Base-by-base conservation (phyloP, 2,329 filamentous ascomycete genomes). In the Periconia sp. region DNA sequence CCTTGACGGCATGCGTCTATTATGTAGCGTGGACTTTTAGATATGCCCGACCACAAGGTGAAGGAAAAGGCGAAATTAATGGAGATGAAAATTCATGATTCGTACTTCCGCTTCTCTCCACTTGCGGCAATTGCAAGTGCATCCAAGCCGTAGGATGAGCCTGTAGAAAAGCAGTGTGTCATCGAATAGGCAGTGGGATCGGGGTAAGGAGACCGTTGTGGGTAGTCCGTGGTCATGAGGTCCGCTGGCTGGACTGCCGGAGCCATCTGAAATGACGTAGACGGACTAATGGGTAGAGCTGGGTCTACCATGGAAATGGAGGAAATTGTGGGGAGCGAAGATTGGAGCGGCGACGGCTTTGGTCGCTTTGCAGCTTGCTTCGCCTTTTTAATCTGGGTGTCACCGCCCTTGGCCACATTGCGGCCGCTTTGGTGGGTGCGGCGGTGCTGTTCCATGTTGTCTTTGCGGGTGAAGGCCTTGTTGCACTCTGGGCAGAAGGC, bases 391-490 rank as follows among this genome's bases (percentile, higher is more conserved):
- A 69, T 60, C n/a, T 70, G 68, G 35, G 68, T 64, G 9, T 75
- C 72, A 27, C 45, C 58, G 44, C 56, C 57, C 52, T 74, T 74
- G 20, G 61, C 54, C 1, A 74, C 68, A 45, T 74, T 76, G 49
- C 79, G 77, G 5, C 78, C 79, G 56, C 74, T 79, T 58, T 84
- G 87, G 71, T 92, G 89, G 0, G 89, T 92, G 64, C 90, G 84
- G 30, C 90, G 81, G 66, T 92, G 89, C 75, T 92, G 89, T 79
- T 91, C 91, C 89, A 92, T 92, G 78, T 92, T 92, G 79, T 92
- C 89, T 63, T 88, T 86, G 59, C 89, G 87, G 11, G 88, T 91
- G 64, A 92, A 92, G 66, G 88, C 89, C 76, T 91, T 91, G 72
- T 85, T 83, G 77, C 89, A 92, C 55, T 87, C 87, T 0, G 81